A percentile compares a stretch with the other conserved stretches of the same genome.
Conservation (phyloP, 192 early-diverging fungal genomes). For the Backusella tarrabulga region DNA sequence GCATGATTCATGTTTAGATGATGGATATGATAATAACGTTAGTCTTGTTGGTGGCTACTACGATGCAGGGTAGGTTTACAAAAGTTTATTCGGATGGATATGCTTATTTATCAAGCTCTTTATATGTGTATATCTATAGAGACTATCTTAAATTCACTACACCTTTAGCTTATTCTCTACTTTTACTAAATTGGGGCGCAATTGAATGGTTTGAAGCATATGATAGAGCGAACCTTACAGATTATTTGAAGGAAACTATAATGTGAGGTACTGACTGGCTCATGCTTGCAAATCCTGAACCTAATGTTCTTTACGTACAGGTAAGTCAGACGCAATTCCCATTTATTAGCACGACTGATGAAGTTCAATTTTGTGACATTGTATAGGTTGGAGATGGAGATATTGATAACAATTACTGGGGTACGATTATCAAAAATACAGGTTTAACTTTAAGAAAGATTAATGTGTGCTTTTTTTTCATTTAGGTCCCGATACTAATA, state of each 20-base stretch:
- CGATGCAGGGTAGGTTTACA: conserved; percentile 3
- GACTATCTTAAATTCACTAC: conserved; percentile 55
- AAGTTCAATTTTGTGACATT: background rate
- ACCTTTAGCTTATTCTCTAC: conserved; percentile 42
- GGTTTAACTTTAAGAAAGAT: background rate
- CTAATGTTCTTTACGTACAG: conserved; percentile 43
- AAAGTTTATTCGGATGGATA: background rate
- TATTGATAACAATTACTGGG: conserved; percentile 52
- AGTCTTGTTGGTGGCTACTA: conserved; percentile 12
- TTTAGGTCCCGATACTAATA: conserved; percentile 13
- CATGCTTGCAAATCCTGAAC: conserved; percentile 46
- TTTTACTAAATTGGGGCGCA: conserved; percentile 46
- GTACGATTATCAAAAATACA: background rate
- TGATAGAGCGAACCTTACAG: conserved; percentile 39
- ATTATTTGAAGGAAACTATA: conserved; percentile 40
- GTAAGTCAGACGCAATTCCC: background rate
- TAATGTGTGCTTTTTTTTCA: background rate
- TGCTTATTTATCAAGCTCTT: background rate
- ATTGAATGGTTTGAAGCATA: conserved; percentile 50
- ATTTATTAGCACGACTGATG: background rate
- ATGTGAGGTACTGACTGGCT: conserved; percentile 55
- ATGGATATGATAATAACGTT: conserved; percentile 12
- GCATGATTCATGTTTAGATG: background rate
- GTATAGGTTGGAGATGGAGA: conserved; percentile 28
- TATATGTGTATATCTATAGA: background rate